Conservation (phyloP, 306 rosid genomes). For the Vigna hirtella region DNA sequence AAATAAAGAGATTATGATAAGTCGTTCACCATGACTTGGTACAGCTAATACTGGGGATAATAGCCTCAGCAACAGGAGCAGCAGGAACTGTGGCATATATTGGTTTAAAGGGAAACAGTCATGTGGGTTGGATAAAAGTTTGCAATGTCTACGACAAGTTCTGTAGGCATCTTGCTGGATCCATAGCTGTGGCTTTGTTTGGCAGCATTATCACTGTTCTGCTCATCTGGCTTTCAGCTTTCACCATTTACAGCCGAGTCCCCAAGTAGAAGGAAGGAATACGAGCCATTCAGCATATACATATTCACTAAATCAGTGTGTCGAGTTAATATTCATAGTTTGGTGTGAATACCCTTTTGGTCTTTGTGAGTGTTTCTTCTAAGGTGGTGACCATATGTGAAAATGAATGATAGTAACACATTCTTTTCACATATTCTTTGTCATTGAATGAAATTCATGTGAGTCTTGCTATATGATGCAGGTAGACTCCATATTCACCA, state of each 20-base stretch:
- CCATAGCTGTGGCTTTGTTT: conserved; percentile 66
- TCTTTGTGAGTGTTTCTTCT: conserved; percentile 31
- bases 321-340: neutral
- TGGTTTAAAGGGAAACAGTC: conserved; percentile 72
- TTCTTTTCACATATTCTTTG: conserved; percentile 1
- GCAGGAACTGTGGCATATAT: conserved; percentile 73
- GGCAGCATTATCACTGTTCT: conserved; percentile 61
- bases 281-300: conserved; percentile 7
- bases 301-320: conserved; percentile 38
- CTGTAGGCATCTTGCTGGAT: conserved; percentile 66
- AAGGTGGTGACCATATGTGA: conserved; percentile 26
- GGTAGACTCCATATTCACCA: neutral
- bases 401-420: neutral
- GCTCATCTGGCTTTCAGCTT: conserved; percentile 72
- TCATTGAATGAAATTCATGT: neutral
- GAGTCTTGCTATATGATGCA: neutral
- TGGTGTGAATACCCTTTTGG: neutral
- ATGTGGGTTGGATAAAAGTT: conserved; percentile 63
- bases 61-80: conserved; percentile 78
- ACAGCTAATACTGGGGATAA: conserved; percentile 74
- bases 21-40: conserved; percentile 15
- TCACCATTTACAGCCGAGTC: conserved; percentile 56
- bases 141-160: conserved; percentile 65
- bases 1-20: conserved; percentile 18
- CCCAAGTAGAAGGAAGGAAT: conserved; percentile 58